Evolutionary conservation across 345 rosid species (phyloP), one percentile per base, ranked within the genome.

Genomic region (Eutrema heterophyllum): DNA sequence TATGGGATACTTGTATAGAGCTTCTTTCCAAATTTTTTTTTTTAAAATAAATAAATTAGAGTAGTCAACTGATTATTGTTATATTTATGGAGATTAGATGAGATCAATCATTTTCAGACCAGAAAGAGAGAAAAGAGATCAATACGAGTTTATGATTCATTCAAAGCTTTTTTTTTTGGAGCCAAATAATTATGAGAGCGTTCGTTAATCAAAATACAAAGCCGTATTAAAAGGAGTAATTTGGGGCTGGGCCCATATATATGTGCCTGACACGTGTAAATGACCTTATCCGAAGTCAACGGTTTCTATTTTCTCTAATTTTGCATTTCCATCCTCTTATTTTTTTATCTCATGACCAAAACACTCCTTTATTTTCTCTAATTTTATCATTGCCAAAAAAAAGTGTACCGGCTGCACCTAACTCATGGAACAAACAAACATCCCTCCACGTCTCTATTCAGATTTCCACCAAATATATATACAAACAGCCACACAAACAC

Each of bases 381-480:
- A 38, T 56, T 56, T 24, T 27, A 11, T 35, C 41, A 16, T 27
- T 36, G 63, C 69, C 24, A 0, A 21, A 21, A 21, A 32, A 52
- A 44, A 13, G 29, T 45, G 39, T 44, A 16, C 49, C 26, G 16
- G 65, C 40, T 45, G 29, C 52, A 29, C 68, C 79, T 45, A 75
- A 73, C 54, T 45, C 21, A 54, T 32, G 21, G 46, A 51, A 52
- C 33, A 8, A 63, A 58, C 78, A 74, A 60, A 75, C 79, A 75
- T 61, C 74, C 69, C 57, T 68, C 70, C 79, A 75, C 74, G 79
- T 75, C 79, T 75, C 6, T 58, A 1, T 2, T 67, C 68, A 51
- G 64, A 75, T 5, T 29, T 4, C 72, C 18, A 57, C 46, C 61
- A 67, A 48, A 44, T 14, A 5, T 12, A 7, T 6, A 35, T 46